Evolutionary conservation across 768 basidiomycete species (phyloP).

Genomic region (Saitozyma podzolica): DNA sequence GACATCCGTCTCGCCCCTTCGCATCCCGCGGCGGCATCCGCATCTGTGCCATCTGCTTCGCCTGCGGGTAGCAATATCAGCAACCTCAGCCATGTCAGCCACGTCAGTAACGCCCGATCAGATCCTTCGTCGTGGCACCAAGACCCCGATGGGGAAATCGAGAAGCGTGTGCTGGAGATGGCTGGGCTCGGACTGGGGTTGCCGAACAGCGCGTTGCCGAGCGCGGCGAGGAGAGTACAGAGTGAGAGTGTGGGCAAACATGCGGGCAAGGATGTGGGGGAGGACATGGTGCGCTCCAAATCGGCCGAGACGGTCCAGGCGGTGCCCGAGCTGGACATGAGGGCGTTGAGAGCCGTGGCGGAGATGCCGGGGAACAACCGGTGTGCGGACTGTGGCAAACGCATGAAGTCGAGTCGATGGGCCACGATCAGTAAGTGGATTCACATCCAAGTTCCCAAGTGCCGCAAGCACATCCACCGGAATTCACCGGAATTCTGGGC

Average conservation of each 20-base stretch:
- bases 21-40: too few species aligned
- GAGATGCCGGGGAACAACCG: constrained; percentile 32
- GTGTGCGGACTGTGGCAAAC: constrained; percentile 51
- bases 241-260: constrained; percentile 18
- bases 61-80: too few species aligned
- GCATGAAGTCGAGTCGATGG: constrained; percentile 47
- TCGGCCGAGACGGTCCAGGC: constrained; percentile 18
- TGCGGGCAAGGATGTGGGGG: constrained; percentile 5
- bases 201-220: constrained; percentile 4
- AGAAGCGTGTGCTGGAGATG: constrained; percentile 77
- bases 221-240: constrained; percentile 17
- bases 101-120: too few species aligned
- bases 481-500: constrained; percentile 1
- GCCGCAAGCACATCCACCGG: too few species aligned
- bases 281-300: constrained; percentile 14
- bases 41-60: too few species aligned
- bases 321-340: constrained; percentile 27
- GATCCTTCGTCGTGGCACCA: too few species aligned
- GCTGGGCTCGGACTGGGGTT: constrained; percentile 68
- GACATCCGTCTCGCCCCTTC: too few species aligned
- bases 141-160: constrained; percentile 52
- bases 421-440: constrained; percentile 44
- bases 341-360: constrained; percentile 39
- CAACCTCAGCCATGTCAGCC: too few species aligned
- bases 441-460: not conserved